phyloP scores from a whole-genome alignment of 495 filamentous ascomycete genomes.

The Hypoxylon perforatum region DNA sequence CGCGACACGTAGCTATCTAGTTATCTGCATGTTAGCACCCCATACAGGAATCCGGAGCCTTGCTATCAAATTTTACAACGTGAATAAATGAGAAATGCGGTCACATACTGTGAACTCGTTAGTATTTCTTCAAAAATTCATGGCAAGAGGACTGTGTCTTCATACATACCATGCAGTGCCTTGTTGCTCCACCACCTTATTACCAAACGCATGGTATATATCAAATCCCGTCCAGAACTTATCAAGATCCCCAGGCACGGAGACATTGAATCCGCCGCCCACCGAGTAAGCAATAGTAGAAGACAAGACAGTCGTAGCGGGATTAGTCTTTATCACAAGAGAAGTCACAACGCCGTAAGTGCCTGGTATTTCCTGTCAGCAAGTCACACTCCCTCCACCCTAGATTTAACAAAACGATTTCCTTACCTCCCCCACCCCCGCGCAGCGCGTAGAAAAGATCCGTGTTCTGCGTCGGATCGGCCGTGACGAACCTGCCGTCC shows the following conservation, averaged over 20 bases:
- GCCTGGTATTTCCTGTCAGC: constrained; percentile 37
- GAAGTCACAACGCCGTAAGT: constrained; percentile 65
- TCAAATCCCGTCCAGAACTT: constrained; percentile 44
- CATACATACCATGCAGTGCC: constrained; percentile 43
- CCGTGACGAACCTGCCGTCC: constrained; percentile 65
- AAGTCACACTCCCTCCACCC: no score
- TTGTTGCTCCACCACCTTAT: constrained; percentile 38
- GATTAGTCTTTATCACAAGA: constrained; percentile 52
- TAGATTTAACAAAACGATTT: no score
- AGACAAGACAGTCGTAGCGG: constrained; percentile 39
- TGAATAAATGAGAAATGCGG: not conserved
- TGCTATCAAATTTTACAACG: not conserved
- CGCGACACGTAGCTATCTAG: constrained; percentile 40
- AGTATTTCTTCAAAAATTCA: constrained; percentile 5
- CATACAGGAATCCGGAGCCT: not conserved
- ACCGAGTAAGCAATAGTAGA: constrained; percentile 45
- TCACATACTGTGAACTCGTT: constrained; percentile 27
- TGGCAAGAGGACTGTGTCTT: not conserved
- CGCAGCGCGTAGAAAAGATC: constrained; percentile 73
- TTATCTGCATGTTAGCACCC: constrained; percentile 1
- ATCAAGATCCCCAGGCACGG: constrained; percentile 28
- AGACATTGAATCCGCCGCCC: constrained; percentile 52
- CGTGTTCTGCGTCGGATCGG: constrained; percentile 57
- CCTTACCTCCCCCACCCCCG: constrained; percentile 66
- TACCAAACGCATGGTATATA: constrained; percentile 43